Evolutionary conservation across 192 early-diverging fungal species (phyloP), one percentile per base, ranked within the genome.

Genomic region (Dispira simplex): DNA sequence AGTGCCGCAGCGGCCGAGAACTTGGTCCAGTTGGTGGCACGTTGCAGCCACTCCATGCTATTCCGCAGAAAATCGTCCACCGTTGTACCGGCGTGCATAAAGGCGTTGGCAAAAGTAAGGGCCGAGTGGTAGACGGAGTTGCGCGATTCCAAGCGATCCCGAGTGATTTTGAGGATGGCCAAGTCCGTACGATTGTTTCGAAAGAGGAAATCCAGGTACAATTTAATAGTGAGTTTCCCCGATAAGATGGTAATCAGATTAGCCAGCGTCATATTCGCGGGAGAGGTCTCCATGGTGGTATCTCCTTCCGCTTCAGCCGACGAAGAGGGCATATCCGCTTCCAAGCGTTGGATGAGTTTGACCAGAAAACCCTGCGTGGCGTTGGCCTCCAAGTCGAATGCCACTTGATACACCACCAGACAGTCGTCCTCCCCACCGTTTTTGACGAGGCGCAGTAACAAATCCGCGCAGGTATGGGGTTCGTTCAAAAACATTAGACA

Each of bases 1-100:
- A 99, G 72, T 14, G 93, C 90, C 13, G 97, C 97, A 3, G 95
- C 98, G 1, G 95, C 97, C 60, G 91, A 89, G 73, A 99, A 99
- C 76, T 99, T 99, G 26, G 93, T 87, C 97, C 97, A 99, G 79
- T 96, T 96, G 43, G 87, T 96, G 46, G 95, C 92, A 60, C 95
- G 84, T 53, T 88, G 84, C 46, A 99, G 82, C 97, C 97, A 99
- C 67, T 99, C 95, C 48, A 98, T 76, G 72, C 93, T 97, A 63
- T 95, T 88, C 52, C 97, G 81, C 74, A 99, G 79, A 69, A 99
- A 99, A 68, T 92, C 92, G 69, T 99, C 97, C 62, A 90, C 89
- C 1, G 95, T 97, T 3, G 97, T 99, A 26, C 97, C 97, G 25
- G 95, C 91, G 58, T 96, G 88, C 93, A 95, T 95, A 66, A 93